These are phyloP conservation scores for Talaromyces sp. DNA, from an alignment of 2,329 filamentous ascomycete genomes.

Conservation along the genomic window DNA sequence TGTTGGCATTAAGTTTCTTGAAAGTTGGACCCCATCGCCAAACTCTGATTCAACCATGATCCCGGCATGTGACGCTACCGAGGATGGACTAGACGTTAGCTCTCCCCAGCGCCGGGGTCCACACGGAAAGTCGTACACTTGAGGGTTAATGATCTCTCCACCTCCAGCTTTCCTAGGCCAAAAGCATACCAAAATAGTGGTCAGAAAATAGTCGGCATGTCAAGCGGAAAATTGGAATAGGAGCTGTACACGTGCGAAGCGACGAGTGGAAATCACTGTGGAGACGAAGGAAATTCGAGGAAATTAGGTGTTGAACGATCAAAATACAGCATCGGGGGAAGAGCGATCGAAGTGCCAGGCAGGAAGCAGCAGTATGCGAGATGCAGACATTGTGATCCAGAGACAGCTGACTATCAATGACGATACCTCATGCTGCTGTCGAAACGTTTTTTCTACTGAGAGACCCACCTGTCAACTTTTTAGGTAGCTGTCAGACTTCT, in stretches of 20 bases:
- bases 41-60: constrained; percentile 7
- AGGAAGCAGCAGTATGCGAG: not conserved
- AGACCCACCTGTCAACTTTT: constrained; percentile 18
- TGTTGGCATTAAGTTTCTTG: not conserved
- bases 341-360: not conserved
- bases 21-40: not conserved
- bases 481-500: constrained; percentile 8
- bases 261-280: not conserved
- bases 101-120: not conserved
- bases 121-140: not conserved
- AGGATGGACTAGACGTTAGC: not conserved
- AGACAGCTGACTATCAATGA: not conserved
- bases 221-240: not conserved
- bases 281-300: not conserved
- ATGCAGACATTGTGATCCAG: not conserved
- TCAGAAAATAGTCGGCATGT: not conserved
- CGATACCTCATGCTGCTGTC: not conserved
- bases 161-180: not conserved
- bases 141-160: constrained; percentile 6
- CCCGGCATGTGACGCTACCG: constrained; percentile 12
- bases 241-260: not conserved
- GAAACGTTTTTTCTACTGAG: not conserved
- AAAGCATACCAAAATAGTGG: not conserved
- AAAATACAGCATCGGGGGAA: not conserved
- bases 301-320: not conserved